Conservation (phyloP, 169 alveolate genomes). For the Theileria orientalis region DNA sequence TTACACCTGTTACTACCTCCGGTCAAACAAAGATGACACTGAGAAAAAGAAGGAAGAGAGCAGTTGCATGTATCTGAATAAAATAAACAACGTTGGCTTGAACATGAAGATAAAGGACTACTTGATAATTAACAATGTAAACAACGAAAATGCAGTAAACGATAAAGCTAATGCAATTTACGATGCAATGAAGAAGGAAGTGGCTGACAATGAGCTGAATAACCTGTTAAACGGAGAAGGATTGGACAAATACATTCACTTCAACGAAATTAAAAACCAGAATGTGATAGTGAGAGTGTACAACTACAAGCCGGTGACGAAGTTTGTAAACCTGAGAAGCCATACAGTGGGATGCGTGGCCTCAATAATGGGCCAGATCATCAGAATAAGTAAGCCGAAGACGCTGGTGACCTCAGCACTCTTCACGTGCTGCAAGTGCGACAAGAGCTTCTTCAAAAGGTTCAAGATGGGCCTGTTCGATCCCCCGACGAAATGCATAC, state of each 20-base stretch:
- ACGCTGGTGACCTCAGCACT: slow-evolving; percentile 32
- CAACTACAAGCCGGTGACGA: slow-evolving; percentile 19
- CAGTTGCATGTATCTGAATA: not conserved
- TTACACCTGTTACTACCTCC: not conserved
- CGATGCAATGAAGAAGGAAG: too few relatives aligned
- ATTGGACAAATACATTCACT: slow-evolving; percentile 12
- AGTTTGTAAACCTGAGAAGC: slow-evolving; percentile 24
- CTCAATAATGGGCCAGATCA: slow-evolving; percentile 46
- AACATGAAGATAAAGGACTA: too few relatives aligned
- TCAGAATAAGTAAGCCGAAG: slow-evolving; percentile 23
- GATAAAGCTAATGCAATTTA: too few relatives aligned
- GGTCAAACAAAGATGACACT: not conserved
- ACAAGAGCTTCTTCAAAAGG: slow-evolving; percentile 27
- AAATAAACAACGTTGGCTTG: too few relatives aligned
- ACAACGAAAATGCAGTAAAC: too few relatives aligned
- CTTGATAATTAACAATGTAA: too few relatives aligned
- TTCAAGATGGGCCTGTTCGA: slow-evolving; percentile 28
- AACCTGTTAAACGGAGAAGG: not conserved
- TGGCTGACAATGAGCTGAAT: not conserved
- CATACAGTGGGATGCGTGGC: slow-evolving; percentile 41
- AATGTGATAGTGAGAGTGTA: slow-evolving; percentile 18
- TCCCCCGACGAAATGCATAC: slow-evolving; percentile 17
- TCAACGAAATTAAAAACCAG: slow-evolving; percentile 13
- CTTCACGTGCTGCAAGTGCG: slow-evolving; percentile 40
- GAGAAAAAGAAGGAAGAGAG: not conserved